phyloP scores from a whole-genome alignment of 768 basidiomycete species.

The Pleurotus citrinopileatus region DNA sequence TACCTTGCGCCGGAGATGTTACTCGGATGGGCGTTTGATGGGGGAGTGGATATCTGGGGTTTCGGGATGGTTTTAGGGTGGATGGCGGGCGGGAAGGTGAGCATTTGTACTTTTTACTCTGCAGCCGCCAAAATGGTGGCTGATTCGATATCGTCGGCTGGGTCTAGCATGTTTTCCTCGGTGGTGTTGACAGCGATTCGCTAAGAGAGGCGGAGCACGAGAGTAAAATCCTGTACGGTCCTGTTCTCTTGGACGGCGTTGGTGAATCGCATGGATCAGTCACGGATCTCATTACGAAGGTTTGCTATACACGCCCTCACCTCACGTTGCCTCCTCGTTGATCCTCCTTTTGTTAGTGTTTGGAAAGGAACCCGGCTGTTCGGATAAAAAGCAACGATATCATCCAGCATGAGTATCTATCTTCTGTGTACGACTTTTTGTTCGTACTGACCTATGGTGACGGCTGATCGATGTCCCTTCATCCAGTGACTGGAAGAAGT shows the following conservation, averaged over 20 bases:
- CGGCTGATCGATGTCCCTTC: conserved; percentile 21
- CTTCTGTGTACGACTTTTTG: conserved; percentile 35
- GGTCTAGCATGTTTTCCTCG: conserved; percentile 39
- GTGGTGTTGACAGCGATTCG: conserved; percentile 15
- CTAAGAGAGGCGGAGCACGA: conserved; percentile 27
- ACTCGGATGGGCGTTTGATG: conserved; percentile 53
- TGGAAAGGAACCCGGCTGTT: conserved; percentile 52
- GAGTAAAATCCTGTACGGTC: conserved; percentile 28
- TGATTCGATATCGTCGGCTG: background rate
- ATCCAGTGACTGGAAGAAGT: background rate
- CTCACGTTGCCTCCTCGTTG: background rate
- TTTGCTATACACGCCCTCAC: conserved; percentile 18
- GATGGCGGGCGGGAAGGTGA: conserved; percentile 46
- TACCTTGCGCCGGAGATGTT: conserved; percentile 54
- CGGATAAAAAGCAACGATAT: conserved; percentile 39
- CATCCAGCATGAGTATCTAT: conserved; percentile 48
- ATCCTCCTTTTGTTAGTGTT: conserved; percentile 35
- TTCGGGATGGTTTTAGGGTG: conserved; percentile 52
- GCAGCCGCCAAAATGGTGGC: background rate
- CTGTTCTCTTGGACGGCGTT: conserved; percentile 24
- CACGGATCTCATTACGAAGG: conserved; percentile 44
- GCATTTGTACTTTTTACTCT: conserved; percentile 10
- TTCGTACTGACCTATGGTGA: conserved; percentile 20
- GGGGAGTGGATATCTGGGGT: conserved; percentile 56
- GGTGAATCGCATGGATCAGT: conserved; percentile 28